phyloP scores from a whole-genome alignment of 2,329 filamentous ascomycete species.

The Fusarium pininemorale region DNA sequence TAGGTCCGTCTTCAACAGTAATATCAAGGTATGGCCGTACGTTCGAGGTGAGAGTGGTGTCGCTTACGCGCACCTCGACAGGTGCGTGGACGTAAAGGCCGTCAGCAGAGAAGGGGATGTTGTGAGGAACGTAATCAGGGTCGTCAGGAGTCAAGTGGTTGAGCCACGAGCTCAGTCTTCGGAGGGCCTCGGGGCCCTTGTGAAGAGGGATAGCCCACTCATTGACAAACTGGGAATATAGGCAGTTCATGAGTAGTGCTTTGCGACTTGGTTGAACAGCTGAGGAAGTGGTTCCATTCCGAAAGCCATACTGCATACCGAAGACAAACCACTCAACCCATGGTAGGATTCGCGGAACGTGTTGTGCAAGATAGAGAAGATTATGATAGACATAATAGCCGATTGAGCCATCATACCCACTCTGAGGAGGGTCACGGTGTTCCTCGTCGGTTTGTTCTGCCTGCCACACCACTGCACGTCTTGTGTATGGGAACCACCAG shows the following conservation, averaged over 20 bases:
- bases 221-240: slow-evolving; percentile 98
- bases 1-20: slow-evolving; percentile 72
- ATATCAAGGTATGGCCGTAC: slow-evolving; percentile 71
- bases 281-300: slow-evolving; percentile 70
- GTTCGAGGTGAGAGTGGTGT: slow-evolving; percentile 62
- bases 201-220: slow-evolving; percentile 94
- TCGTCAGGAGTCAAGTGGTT: slow-evolving; percentile 71
- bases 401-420: slow-evolving; percentile 82
- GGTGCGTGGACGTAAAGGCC: slow-evolving; percentile 89
- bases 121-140: slow-evolving; percentile 67
- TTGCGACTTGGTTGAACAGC: slow-evolving; percentile 82
- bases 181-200: slow-evolving; percentile 87
- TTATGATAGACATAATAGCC: slow-evolving; percentile 95
- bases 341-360: slow-evolving; percentile 80
- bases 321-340: slow-evolving; percentile 97
- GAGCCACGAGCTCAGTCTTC: slow-evolving; percentile 86
- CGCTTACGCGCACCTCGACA: slow-evolving; percentile 86
- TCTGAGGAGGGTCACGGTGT: slow-evolving; percentile 65
- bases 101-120: slow-evolving; percentile 82
- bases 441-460: slow-evolving; percentile 79
- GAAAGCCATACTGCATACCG: slow-evolving; percentile 96
- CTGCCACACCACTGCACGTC: slow-evolving; percentile 87
- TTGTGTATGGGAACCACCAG: slow-evolving; percentile 97
- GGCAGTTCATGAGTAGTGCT: slow-evolving; percentile 93
- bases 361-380: slow-evolving; percentile 82